Percentiles rank a stretch among this genome's conserved stretches.
phyloP scores from a whole-genome alignment of 352 stramenopile species.

The Elongisporangium undulatum region DNA sequence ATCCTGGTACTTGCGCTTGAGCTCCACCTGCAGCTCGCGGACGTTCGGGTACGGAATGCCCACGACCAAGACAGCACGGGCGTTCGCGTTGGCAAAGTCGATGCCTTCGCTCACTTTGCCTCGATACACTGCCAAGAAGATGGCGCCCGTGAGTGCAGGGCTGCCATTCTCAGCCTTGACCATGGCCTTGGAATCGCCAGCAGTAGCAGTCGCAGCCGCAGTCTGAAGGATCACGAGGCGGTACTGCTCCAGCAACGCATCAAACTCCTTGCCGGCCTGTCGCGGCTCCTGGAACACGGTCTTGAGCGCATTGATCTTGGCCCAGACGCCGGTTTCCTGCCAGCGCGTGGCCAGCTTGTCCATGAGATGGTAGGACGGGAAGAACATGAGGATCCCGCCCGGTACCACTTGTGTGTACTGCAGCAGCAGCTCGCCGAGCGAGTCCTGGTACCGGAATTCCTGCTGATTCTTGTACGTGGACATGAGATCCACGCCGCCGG shows the following conservation, averaged over 20 bases:
- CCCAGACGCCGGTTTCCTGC: slow-evolving; percentile 63
- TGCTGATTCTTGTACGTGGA: slow-evolving; percentile 83
- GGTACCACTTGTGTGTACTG: slow-evolving; percentile 68
- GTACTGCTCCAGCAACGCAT: slow-evolving; percentile 71
- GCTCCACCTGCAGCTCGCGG: slow-evolving; percentile 87
- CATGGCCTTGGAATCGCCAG: slow-evolving; percentile 10
- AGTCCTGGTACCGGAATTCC: slow-evolving; percentile 76
- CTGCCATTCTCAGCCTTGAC: slow-evolving; percentile 2
- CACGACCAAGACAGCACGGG: slow-evolving; percentile 95
- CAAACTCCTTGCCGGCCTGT: slow-evolving; percentile 78
- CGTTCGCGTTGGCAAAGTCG: slow-evolving; percentile 98
- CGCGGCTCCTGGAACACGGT: slow-evolving; percentile 63
- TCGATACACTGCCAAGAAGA: slow-evolving; percentile 97
- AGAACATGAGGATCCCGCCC: slow-evolving; percentile 83
- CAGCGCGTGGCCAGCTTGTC: slow-evolving; percentile 63
- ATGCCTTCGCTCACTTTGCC: slow-evolving; percentile 99
- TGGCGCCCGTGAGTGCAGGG: slow-evolving; percentile 61
- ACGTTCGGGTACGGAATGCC: slow-evolving; percentile 97
- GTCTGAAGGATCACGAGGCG: slow-evolving; percentile 31
- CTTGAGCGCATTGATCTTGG: slow-evolving; percentile 57
- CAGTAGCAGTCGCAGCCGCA: neutral
- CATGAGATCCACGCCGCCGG: slow-evolving; percentile 61
- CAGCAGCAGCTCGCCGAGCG: slow-evolving; percentile 66
- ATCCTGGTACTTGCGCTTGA: slow-evolving; percentile 84
- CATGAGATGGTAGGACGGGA: slow-evolving; percentile 82